Evolutionary conservation across 257 asterid genomes (phyloP).

Genomic region (Handroanthus guayacan): DNA sequence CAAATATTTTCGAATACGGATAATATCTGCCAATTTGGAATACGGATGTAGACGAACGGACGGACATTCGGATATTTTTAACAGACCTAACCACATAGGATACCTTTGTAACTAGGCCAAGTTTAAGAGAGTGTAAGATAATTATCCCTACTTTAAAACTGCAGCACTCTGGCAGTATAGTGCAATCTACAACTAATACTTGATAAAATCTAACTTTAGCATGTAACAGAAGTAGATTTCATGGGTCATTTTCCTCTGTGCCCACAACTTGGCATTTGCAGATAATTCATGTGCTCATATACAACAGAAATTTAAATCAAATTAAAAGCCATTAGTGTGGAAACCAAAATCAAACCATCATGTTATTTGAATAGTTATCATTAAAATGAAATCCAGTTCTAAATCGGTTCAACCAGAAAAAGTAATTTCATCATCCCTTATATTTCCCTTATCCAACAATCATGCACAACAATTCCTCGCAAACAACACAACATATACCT

Average conservation of each 20-base stretch:
- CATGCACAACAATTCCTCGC: not conserved
- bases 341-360: not conserved
- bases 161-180: not conserved
- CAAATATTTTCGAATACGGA: too few species aligned
- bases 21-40: too few species aligned
- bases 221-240: not conserved
- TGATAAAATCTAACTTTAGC: not conserved
- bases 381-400: conserved; percentile 6
- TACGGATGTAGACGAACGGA: too few species aligned
- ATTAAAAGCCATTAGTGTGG: not conserved
- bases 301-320: not conserved
- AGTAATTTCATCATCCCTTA: not conserved
- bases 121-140: too few species aligned
- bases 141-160: not conserved
- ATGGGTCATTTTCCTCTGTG: not conserved
- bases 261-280: not conserved
- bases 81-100: too few species aligned
- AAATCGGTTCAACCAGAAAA: not conserved
- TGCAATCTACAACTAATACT: too few species aligned
- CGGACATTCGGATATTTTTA: too few species aligned
- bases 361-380: not conserved
- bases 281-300: not conserved
- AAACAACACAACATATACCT: not conserved
- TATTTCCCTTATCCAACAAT: not conserved
- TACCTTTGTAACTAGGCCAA: too few species aligned